Percentiles rank a stretch among this genome's conserved stretches.
These are phyloP conservation scores for Microsporum ferrugineum DNA, from an alignment of 2,329 filamentous ascomycete species.

Conservation along the genomic window DNA sequence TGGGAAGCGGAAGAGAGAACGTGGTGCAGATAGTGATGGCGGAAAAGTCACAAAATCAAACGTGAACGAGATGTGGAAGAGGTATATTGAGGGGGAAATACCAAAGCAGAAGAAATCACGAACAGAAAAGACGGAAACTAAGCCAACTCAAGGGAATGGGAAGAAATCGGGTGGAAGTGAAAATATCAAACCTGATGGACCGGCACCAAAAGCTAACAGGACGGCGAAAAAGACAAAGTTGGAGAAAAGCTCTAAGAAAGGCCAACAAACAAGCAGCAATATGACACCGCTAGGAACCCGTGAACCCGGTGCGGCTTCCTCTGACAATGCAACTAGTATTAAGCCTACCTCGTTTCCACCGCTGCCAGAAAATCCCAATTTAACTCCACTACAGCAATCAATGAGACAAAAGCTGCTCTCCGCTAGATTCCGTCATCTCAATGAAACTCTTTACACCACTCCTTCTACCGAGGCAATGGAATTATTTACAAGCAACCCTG, in stretches of 20 bases:
- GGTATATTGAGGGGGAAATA: constrained; percentile 60
- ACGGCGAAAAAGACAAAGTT: constrained; percentile 23
- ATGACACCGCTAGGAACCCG: neutral
- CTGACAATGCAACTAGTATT: constrained; percentile 14
- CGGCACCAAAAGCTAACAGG: constrained; percentile 10
- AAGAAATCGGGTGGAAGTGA: constrained; percentile 19
- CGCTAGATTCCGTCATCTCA: constrained; percentile 91
- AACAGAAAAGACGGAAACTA: constrained; percentile 19
- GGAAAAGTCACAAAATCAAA: constrained; percentile 53
- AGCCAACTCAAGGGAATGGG: constrained; percentile 17
- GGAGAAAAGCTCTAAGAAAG: constrained; percentile 16
- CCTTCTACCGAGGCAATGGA: constrained; percentile 72
- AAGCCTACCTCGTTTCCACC: constrained; percentile 19
- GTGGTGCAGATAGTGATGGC: constrained; percentile 21
- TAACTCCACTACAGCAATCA: constrained; percentile 83
- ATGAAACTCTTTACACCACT: constrained; percentile 90
- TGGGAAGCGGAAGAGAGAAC: constrained; percentile 41
- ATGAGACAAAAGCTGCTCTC: constrained; percentile 95
- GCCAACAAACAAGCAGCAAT: constrained; percentile 3
- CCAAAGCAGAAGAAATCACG: constrained; percentile 26
- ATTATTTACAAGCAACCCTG: constrained; percentile 72
- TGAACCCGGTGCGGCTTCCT: neutral
- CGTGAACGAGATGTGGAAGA: constrained; percentile 66
- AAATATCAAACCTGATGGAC: constrained; percentile 9
- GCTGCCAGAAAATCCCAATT: constrained; percentile 42